A percentile compares a stretch with the other conserved stretches of the same genome.
Evolutionary conservation across 345 rosid genomes (phyloP).

Genomic region (Heritiera littoralis): DNA sequence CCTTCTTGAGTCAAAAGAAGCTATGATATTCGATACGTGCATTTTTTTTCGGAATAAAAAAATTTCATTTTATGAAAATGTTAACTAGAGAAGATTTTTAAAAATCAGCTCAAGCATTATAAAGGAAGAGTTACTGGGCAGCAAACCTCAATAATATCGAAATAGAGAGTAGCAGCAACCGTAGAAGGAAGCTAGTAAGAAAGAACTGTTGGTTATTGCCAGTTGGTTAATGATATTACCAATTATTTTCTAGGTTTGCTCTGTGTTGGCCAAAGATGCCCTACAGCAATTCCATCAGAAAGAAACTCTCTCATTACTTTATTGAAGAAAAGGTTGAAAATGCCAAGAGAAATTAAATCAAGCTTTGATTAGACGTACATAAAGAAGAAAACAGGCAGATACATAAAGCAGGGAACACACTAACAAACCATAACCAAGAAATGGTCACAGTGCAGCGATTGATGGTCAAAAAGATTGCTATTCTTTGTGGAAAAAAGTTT

Average conservation of each 20-base stretch:
- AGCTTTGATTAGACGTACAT: slow-evolving; percentile 41
- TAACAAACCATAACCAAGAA: slow-evolving; percentile 32
- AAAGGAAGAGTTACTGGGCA: too few species aligned
- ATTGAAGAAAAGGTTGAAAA: slow-evolving; percentile 24
- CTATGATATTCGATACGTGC: too few species aligned
- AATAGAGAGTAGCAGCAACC: too few species aligned
- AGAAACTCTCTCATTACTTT: slow-evolving; percentile 20
- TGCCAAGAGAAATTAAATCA: slow-evolving; percentile 21
- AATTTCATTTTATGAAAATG: too few species aligned
- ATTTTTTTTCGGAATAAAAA: too few species aligned
- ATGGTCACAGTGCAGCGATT: slow-evolving; percentile 30
- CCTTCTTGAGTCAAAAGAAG: too few species aligned
- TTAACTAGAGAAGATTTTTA: too few species aligned
- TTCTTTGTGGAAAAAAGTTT: slow-evolving; percentile 32
- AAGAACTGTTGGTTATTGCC: background rate
- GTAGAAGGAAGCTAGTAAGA: background rate
- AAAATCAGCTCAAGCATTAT: too few species aligned
- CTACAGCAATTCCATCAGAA: slow-evolving; percentile 29
- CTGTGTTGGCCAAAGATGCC: slow-evolving; percentile 22
- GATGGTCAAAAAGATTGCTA: slow-evolving; percentile 56
- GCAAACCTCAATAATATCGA: too few species aligned
- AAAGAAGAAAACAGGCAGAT: slow-evolving; percentile 17
- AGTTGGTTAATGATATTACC: slow-evolving; percentile 8
- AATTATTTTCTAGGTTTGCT: slow-evolving; percentile 10
- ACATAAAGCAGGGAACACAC: slow-evolving; percentile 27